These are phyloP conservation scores for Kickxella alabastrina DNA, from an alignment of 192 early-diverging fungal species.

Conservation along the genomic window DNA sequence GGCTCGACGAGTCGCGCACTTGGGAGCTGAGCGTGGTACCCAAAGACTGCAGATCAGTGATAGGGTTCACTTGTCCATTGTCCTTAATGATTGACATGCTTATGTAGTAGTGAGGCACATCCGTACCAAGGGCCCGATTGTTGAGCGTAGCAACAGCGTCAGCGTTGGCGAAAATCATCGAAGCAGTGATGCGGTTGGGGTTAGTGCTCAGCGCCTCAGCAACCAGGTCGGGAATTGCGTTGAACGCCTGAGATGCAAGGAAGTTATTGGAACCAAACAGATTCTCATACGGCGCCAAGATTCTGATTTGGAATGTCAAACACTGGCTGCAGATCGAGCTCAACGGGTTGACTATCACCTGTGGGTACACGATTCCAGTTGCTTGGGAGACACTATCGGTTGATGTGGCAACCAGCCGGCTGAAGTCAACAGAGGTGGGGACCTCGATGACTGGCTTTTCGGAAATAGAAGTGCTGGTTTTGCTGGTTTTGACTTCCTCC, in stretches of 20 bases:
- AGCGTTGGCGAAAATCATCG: constrained; percentile 29
- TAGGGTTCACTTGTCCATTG: constrained; percentile 29
- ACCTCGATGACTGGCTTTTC: constrained; percentile 27
- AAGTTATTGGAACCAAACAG: constrained; percentile 48
- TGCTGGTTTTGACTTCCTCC: too few relatives aligned
- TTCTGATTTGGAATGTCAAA: constrained; percentile 37
- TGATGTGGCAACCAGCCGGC: constrained; percentile 24
- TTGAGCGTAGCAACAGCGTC: constrained; percentile 14
- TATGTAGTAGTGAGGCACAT: constrained; percentile 40
- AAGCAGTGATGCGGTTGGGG: constrained; percentile 34
- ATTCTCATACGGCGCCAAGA: constrained; percentile 43
- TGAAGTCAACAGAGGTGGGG: constrained; percentile 47
- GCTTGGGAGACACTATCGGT: not conserved
- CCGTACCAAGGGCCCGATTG: constrained; percentile 6
- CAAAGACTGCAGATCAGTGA: constrained; percentile 38
- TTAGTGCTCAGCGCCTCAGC: constrained; percentile 35
- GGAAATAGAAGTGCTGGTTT: constrained; percentile 7
- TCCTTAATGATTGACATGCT: constrained; percentile 39
- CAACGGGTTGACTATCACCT: constrained; percentile 36
- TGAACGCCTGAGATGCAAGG: constrained; percentile 44
- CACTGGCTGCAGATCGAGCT: constrained; percentile 41
- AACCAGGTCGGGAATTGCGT: constrained; percentile 28
- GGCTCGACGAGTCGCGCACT: constrained; percentile 32
- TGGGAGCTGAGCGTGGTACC: constrained; percentile 28
- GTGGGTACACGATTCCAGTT: constrained; percentile 6